These are phyloP conservation scores for Paspalum vaginatum DNA, from an alignment of 176 grass and related monocot genomes.

Conservation along the genomic window DNA sequence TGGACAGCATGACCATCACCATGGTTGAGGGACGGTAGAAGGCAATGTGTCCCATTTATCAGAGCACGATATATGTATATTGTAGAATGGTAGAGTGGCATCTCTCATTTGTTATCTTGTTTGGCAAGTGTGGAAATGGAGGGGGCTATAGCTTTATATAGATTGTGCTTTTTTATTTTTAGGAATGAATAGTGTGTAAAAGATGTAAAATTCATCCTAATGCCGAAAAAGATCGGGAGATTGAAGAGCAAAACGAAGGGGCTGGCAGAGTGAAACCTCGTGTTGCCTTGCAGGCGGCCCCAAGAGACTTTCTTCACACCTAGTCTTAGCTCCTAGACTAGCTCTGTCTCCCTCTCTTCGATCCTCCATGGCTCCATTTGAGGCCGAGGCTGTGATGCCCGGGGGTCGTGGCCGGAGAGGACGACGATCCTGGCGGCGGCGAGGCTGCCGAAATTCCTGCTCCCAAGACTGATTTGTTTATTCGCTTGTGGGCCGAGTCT, in stretches of 20 bases:
- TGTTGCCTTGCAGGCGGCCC: background rate
- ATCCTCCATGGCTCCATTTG: too few relatives aligned
- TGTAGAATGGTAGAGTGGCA: background rate
- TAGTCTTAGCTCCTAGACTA: background rate
- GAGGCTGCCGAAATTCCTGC: too few relatives aligned
- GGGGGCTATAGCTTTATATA: background rate
- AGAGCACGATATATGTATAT: background rate
- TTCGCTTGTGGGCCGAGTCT: too few relatives aligned
- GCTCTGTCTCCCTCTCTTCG: background rate
- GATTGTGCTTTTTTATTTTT: background rate
- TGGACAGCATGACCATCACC: conserved; percentile 61
- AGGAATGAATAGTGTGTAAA: background rate
- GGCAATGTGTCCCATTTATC: background rate
- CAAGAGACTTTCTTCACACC: background rate
- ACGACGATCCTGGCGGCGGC: background rate
- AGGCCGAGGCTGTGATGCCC: too few relatives aligned
- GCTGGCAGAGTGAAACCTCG: background rate
- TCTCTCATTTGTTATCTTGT: background rate
- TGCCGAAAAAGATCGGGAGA: background rate
- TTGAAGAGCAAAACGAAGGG: conserved; percentile 2
- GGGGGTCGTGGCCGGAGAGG: background rate
- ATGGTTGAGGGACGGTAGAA: conserved; percentile 55
- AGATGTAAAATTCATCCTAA: background rate
- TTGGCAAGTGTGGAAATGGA: background rate
- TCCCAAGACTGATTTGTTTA: too few relatives aligned